Base-by-base conservation (phyloP, 768 basidiomycete species). In the Pulveroboletus frians region DNA sequence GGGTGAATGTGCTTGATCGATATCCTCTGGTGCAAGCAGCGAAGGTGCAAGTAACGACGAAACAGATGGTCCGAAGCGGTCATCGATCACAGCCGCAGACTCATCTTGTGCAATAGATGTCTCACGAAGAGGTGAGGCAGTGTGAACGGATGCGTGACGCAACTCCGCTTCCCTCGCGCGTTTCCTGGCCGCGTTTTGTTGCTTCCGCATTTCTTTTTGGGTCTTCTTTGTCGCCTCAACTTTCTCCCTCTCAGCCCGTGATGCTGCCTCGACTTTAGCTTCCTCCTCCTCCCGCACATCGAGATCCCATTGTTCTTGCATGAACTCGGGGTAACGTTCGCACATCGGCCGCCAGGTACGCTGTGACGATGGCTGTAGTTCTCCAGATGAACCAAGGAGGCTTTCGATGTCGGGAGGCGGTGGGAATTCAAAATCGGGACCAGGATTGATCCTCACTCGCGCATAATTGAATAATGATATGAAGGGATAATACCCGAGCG, bases 401-500 rank as follows among this genome's bases (percentile, higher is more conserved):
- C 77, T 73, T 52, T 92, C 90, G 56, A 93, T 78, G 55, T 93
- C 85, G 8, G 75, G 68, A 2, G 89, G 89, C 3, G 92, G 93
- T 1, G 88, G 79, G 58, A 77, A 88, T 8, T 80, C 78, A 59
- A 94, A 98, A 52, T 84, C 66, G 0, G 96, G 96, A 1, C 96
- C 96, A 15, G 93, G 81, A 62, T 99, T 97, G 49, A 95, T 75
- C 40, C 67, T 76, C 11, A 93, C 86, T 50, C 81, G 80, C 0
- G 91, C 95, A 51, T 86, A 85, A 60, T 93, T 94, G 73, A 92
- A 99, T 32, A 95, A 74, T 4, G 92, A 95, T 55, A 96, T 80
- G 71, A 97, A 85, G 0, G 95, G 92, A 65, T 92, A 98, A 69
- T 99, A 99, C 1, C 96, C 96, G 6, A 96, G 71, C 17, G 87